Percentiles rank a stretch among this genome's conserved stretches.
These are phyloP conservation scores for Ophiocytium majus DNA, from an alignment of 352 stramenopile species.

Conservation along the genomic window DNA sequence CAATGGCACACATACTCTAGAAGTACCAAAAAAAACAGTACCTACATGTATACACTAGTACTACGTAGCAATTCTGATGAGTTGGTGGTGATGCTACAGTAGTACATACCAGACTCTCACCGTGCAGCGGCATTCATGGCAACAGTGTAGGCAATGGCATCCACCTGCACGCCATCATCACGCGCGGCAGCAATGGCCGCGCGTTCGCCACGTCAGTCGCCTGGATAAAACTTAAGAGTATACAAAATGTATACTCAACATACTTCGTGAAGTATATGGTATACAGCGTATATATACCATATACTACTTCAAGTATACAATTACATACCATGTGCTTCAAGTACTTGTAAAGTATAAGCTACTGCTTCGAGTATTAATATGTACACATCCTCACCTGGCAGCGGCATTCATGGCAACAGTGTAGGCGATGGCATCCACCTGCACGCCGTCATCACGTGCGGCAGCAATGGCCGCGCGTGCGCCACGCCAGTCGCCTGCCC, in stretches of 20 bases:
- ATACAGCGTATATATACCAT: background rate
- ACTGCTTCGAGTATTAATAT: background rate
- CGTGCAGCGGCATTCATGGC: too few relatives aligned
- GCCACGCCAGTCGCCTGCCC: background rate
- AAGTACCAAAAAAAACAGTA: too few relatives aligned
- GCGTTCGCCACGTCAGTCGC: background rate
- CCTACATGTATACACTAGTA: too few relatives aligned
- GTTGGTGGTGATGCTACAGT: too few relatives aligned
- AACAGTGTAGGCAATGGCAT: too few relatives aligned
- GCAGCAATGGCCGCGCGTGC: background rate
- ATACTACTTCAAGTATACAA: background rate
- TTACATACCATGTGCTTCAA: background rate
- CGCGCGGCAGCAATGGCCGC: too few relatives aligned
- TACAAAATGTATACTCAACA: background rate
- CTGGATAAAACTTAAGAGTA: background rate
- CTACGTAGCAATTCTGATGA: too few relatives aligned
- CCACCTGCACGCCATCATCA: too few relatives aligned
- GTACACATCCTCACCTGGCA: slow-evolving; percentile 4
- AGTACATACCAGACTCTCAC: too few relatives aligned
- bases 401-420: slow-evolving; percentile 13
- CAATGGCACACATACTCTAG: too few relatives aligned
- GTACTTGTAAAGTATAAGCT: background rate
- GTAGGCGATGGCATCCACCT: slow-evolving; percentile 20
- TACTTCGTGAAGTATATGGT: background rate
- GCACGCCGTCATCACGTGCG: background rate